Evolutionary conservation across 805 yeast genomes (phyloP), one percentile per base, ranked within the genome.

Genomic region (Ogataea ganodermae): DNA sequence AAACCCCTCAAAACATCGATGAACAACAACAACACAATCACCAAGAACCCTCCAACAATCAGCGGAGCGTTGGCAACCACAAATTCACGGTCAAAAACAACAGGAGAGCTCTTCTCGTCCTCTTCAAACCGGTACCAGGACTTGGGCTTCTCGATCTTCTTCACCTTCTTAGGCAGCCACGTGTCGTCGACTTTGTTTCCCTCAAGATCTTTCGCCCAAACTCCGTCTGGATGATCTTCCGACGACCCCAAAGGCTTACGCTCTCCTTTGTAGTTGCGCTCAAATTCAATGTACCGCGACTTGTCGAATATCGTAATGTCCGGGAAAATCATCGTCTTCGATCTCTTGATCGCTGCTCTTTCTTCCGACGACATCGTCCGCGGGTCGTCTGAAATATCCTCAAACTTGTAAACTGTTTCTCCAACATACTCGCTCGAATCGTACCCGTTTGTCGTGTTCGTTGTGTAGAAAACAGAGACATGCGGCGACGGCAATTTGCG

Each of bases 401-500:
- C 60, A 20, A 53, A 56, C 13, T 37, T 18, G 45, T 42, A 45
- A 9, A 64, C 30, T 8, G 48, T 23, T 14, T 46, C 48, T 6
- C 14, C 17, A 7, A 33, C 22, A 12, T 16, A 24, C n/a, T 52
- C 44, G 52, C 48, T 32, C 23, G 51, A 39, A 6, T 62, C 62
- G n/a, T 60, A 57, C 2, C 56, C 52, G 2, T 47, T 48, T 2
- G 55, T 31, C 3, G 70, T 62, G 3, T 60, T 56, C 9, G 84
- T 72, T 0, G 90, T 80, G 48, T 81, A 70, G 2, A 89, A 63
- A 2, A 90, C 67, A 2, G 89, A 71, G 46, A 75, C 76, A 50
- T 79, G 78, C 0, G 96, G 96, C 0, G 91, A 74, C 1, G 97
- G 96, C 10, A 86, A 63, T 45, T 79, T 80, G 30, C 86, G 76